These are phyloP conservation scores for Ogataea corticis DNA, from an alignment of 805 yeast genomes.

Conservation along the genomic window DNA sequence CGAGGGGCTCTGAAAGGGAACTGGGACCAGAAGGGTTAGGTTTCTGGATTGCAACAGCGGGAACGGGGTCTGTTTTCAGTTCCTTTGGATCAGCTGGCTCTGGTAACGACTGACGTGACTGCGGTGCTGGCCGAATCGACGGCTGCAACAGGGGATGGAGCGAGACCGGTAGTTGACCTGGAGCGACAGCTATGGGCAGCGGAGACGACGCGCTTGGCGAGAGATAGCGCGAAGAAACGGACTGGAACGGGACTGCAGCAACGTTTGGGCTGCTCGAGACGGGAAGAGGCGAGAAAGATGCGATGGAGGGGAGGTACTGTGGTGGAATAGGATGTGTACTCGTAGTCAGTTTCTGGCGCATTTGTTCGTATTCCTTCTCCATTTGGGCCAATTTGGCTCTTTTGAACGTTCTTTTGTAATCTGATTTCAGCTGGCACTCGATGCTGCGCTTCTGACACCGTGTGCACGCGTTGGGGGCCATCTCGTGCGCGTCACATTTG, in stretches of 20 bases:
- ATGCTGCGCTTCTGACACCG: constrained; percentile 73
- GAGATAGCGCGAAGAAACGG: constrained; percentile 1
- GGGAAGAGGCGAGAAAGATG: constrained; percentile 14
- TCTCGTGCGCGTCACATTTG: constrained; percentile 80
- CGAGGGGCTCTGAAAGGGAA: constrained; percentile 18
- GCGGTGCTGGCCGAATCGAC: background rate
- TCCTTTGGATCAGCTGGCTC: too few species aligned
- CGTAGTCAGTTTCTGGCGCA: constrained; percentile 38
- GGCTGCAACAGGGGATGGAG: constrained; percentile 4
- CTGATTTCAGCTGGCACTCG: constrained; percentile 72
- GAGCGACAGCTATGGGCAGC: constrained; percentile 1
- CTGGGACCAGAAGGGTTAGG: constrained; percentile 3
- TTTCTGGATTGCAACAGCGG: constrained; percentile 2
- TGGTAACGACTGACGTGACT: too few species aligned
- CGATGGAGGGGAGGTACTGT: constrained; percentile 17
- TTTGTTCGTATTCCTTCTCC: constrained; percentile 74
- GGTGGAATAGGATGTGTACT: constrained; percentile 9
- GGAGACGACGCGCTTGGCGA: constrained; percentile 18
- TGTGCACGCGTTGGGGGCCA: constrained; percentile 76
- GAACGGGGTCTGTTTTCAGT: background rate
- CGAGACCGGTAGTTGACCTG: background rate
- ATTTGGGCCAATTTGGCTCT: constrained; percentile 80
- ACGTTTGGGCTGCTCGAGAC: constrained; percentile 1
- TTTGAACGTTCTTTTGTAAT: constrained; percentile 86
- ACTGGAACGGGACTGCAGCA: constrained; percentile 9